Conservation (phyloP, 1,284 basidiomycete species). For the Puccinia hordei region DNA sequence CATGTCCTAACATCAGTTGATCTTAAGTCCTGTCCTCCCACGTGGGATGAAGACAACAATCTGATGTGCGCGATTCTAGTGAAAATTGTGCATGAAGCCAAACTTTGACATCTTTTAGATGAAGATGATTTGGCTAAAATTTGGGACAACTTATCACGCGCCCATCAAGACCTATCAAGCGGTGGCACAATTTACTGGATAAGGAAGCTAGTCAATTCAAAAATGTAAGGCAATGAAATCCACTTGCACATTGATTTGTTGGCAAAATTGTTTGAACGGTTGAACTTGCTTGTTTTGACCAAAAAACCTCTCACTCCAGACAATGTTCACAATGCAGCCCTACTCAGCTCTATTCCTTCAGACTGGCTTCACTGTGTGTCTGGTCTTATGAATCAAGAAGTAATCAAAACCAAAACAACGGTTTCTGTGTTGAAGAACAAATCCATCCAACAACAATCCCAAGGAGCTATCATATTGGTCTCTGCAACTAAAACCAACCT, state of each 20-base stretch:
- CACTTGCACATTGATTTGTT: background rate
- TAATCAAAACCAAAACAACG: too few species aligned
- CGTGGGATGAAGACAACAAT: background rate
- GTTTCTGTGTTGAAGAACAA: too few species aligned
- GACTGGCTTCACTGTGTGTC: background rate
- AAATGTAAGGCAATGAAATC: background rate
- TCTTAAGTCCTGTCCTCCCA: background rate
- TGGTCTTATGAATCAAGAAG: background rate
- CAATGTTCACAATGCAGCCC: background rate
- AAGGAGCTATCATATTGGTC: too few species aligned
- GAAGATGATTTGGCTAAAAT: background rate
- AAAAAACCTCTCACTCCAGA: background rate
- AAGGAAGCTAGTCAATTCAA: background rate
- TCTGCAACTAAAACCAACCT: too few species aligned
- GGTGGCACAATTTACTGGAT: background rate
- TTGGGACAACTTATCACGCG: background rate
- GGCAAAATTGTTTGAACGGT: background rate
- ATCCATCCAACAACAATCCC: too few species aligned
- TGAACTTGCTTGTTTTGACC: background rate
- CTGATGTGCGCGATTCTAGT: background rate
- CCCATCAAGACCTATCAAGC: background rate
- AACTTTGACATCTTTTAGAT: background rate
- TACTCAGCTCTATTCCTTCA: background rate
- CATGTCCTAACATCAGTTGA: background rate
- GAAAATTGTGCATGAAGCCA: background rate